These are phyloP conservation scores for Ustilago nuda DNA, from an alignment of 1,284 basidiomycete species.

Conservation along the genomic window DNA sequence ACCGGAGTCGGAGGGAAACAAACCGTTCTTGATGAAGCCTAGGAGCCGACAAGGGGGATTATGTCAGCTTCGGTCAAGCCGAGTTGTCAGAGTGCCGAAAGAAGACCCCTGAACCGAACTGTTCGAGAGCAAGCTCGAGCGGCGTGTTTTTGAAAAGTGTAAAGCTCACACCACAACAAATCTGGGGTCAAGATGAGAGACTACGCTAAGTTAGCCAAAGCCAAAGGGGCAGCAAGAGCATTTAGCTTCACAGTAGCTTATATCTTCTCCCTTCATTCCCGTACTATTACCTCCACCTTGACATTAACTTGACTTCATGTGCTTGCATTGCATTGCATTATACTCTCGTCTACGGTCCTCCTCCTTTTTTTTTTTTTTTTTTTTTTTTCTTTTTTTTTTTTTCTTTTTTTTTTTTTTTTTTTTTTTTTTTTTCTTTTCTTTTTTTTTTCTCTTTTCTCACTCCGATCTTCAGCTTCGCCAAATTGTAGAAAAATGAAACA, in stretches of 20 bases:
- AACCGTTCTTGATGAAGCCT: no score
- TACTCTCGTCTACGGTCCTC: background rate
- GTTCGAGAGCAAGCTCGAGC: background rate
- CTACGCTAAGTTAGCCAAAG: background rate
- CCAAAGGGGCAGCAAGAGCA: background rate
- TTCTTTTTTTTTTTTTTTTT: background rate
- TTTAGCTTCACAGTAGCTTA: background rate
- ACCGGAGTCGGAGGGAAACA: no score
- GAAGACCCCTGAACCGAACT: background rate
- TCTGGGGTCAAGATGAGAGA: background rate
- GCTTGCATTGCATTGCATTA: conserved; percentile 1
- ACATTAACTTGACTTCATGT: background rate
- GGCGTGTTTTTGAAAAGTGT: background rate
- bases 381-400: no score
- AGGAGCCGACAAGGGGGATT: no score
- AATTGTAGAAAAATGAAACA: background rate
- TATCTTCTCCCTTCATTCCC: background rate
- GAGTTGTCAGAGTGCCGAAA: background rate
- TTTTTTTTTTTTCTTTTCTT: background rate
- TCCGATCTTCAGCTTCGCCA: conserved; percentile 1
- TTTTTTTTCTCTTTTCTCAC: background rate
- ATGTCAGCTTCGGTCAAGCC: no score
- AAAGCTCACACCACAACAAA: background rate
- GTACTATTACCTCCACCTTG: background rate
- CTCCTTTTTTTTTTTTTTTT: background rate